Evolutionary conservation across 345 rosid genomes (phyloP), one percentile per base, ranked within the genome.

Genomic region (Cochlearia excelsa): DNA sequence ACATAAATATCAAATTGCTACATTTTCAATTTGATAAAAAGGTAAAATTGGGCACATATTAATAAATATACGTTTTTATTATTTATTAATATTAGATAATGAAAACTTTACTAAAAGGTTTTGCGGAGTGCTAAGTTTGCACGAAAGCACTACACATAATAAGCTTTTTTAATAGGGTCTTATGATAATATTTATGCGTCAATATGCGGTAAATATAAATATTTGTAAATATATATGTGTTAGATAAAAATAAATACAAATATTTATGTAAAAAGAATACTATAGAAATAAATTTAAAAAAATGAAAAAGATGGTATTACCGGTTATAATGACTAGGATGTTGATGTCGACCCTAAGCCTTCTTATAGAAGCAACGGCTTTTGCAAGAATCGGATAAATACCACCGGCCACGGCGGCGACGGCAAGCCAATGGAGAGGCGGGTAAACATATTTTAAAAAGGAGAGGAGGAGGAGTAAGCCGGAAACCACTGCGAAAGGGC

Each of bases 391-490:
- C 0, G 97, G 97, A 51, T 61, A 59, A 42, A 87, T 77, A 44
- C 96, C 99, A 1, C 79, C 67, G 1, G 76, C 83, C 0, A 84
- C 95, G 0, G 97, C 89, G 0, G 62, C 95, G 0, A 93, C 61
- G 1, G 97, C 95, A 6, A 85, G 4, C 97, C 97, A 93, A 1
- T 65, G 73, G 3, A 89, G 5, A 1, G 99, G 99, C 28, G 66
- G 53, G 42, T 65, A 89, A 1, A 74, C 68, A 6, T 48, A 93
- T 55, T 85, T 85, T 8, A 89, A 54, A 33, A 85, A 38, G 0
- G 95, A 82, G 0, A 87, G 28, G 5, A 62, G 35, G 34, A 93
- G 83, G 41, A 89, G 51, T 0, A 79, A 1, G 0, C 97, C 97
- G 60, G 86, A 81, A 31, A 72, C 79, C 40, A 82, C 6, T 6